Evolutionary conservation across 2,329 filamentous ascomycete genomes (phyloP).

Genomic region (Aspergillus sp.): DNA sequence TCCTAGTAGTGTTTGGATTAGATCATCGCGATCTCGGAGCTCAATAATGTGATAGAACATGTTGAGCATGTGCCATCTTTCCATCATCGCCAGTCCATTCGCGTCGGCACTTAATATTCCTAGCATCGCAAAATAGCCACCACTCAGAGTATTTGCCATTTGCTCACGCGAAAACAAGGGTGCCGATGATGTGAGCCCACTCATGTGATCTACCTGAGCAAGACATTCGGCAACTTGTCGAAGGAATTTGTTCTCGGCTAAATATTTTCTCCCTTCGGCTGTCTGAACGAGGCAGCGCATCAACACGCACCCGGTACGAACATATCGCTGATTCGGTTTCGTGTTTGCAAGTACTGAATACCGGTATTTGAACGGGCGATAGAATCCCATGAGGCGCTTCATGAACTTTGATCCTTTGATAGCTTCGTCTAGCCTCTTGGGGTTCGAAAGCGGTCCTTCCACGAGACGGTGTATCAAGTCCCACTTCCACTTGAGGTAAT

Average conservation of each 20-base stretch:
- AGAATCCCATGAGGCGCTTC: slow-evolving; percentile 91
- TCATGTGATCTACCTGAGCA: slow-evolving; percentile 88
- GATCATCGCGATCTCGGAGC: slow-evolving; percentile 82
- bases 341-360: slow-evolving; percentile 90
- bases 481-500: slow-evolving; percentile 97
- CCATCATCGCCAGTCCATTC: slow-evolving; percentile 83
- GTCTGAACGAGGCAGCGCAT: slow-evolving; percentile 85
- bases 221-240: slow-evolving; percentile 94
- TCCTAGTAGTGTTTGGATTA: slow-evolving; percentile 82
- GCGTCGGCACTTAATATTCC: slow-evolving; percentile 80
- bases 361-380: slow-evolving; percentile 92
- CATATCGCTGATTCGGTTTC: slow-evolving; percentile 89
- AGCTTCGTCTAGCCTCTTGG: slow-evolving; percentile 89
- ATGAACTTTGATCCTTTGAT: slow-evolving; percentile 95
- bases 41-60: slow-evolving; percentile 99
- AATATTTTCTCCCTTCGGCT: slow-evolving; percentile 76
- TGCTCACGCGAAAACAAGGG: slow-evolving; percentile 87
- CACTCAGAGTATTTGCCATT: slow-evolving; percentile 81
- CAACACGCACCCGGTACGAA: slow-evolving; percentile 83
- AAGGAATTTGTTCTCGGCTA: slow-evolving; percentile 88
- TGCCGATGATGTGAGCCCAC: slow-evolving; percentile 65
- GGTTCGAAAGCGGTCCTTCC: slow-evolving; percentile 85
- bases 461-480: slow-evolving; percentile 86
- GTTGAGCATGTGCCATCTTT: slow-evolving; percentile 97
- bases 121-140: slow-evolving; percentile 91